These are phyloP conservation scores for Sugiyamaella qingdaonensis DNA, from an alignment of 805 yeast genomes.

Conservation along the genomic window DNA sequence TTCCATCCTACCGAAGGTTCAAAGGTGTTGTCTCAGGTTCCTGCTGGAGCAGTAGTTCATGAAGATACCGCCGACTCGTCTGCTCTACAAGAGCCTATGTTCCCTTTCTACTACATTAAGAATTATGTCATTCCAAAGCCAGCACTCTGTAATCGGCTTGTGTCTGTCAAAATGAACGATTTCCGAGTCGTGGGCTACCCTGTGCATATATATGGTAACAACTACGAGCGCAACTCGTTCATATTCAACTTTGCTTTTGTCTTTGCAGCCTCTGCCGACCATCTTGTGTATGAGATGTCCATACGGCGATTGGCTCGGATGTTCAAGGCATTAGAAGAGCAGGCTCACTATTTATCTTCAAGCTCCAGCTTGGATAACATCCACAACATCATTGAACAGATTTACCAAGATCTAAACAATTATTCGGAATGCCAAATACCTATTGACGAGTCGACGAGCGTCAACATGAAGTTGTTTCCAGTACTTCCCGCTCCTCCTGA, in stretches of 20 bases:
- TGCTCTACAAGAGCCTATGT: constrained; percentile 41
- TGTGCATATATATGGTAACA: constrained; percentile 66
- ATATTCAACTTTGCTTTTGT: constrained; percentile 92
- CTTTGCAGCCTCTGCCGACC: constrained; percentile 74
- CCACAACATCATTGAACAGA: constrained; percentile 76
- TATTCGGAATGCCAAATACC: constrained; percentile 96
- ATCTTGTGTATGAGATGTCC: constrained; percentile 67
- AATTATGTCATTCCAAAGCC: constrained; percentile 94
- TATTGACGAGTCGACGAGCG: constrained; percentile 80
- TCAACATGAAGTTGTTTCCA: constrained; percentile 92
- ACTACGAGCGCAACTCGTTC: constrained; percentile 86
- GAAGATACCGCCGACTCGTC: constrained; percentile 31
- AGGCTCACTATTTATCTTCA: constrained; percentile 59
- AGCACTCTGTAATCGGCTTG: constrained; percentile 74
- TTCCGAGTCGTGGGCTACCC: constrained; percentile 84
- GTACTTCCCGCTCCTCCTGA: constrained; percentile 75
- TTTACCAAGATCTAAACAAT: constrained; percentile 90
- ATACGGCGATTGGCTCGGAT: constrained; percentile 79
- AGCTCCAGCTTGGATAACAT: constrained; percentile 38
- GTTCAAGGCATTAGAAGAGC: constrained; percentile 90
- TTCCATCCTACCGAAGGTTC: constrained; percentile 97
- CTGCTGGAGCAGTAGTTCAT: constrained; percentile 61
- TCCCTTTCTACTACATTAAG: constrained; percentile 80
- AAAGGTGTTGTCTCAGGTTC: constrained; percentile 85
- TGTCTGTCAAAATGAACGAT: constrained; percentile 66